These are phyloP conservation scores for Wickerhamomyces chambardii DNA, from an alignment of 805 yeast genomes.

Conservation along the genomic window DNA sequence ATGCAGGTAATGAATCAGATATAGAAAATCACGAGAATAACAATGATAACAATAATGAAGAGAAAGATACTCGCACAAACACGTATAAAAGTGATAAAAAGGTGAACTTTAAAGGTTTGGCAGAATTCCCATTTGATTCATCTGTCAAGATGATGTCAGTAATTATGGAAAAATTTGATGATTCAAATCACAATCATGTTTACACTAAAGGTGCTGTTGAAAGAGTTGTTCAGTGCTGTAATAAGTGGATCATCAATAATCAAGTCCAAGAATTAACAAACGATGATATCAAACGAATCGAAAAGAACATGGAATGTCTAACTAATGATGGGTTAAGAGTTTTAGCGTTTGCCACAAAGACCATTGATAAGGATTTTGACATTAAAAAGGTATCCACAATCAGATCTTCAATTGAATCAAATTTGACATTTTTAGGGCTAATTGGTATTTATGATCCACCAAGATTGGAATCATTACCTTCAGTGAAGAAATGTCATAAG, in stretches of 20 bases:
- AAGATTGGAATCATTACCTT: slow-evolving; percentile 53
- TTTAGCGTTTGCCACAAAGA: slow-evolving; percentile 53
- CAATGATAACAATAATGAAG: too few species aligned
- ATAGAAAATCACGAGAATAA: too few species aligned
- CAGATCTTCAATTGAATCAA: slow-evolving; percentile 40
- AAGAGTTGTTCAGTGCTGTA: slow-evolving; percentile 49
- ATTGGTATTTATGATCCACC: slow-evolving; percentile 82
- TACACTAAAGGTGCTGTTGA: slow-evolving; percentile 76
- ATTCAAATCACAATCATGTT: slow-evolving; percentile 15
- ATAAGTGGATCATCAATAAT: slow-evolving; percentile 35
- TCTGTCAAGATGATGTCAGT: slow-evolving; percentile 68
- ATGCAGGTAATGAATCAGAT: too few species aligned
- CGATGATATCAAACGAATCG: slow-evolving; percentile 31
- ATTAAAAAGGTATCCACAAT: slow-evolving; percentile 24
- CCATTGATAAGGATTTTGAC: slow-evolving; percentile 20
- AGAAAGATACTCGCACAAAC: too few species aligned
- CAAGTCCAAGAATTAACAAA: slow-evolving; percentile 26
- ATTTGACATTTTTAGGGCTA: slow-evolving; percentile 52
- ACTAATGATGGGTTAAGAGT: slow-evolving; percentile 66
- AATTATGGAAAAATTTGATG: slow-evolving; percentile 30
- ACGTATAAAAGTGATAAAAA: too few species aligned
- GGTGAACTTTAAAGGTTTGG: slow-evolving; percentile 34
- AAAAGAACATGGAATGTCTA: slow-evolving; percentile 46
- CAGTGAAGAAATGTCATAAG: slow-evolving; percentile 56
- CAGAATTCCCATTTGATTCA: slow-evolving; percentile 71